Percentiles rank a stretch among this genome's conserved stretches.
Evolutionary conservation across 495 filamentous ascomycete species (phyloP).

Genomic region (Aspergillus heteromorphus): DNA sequence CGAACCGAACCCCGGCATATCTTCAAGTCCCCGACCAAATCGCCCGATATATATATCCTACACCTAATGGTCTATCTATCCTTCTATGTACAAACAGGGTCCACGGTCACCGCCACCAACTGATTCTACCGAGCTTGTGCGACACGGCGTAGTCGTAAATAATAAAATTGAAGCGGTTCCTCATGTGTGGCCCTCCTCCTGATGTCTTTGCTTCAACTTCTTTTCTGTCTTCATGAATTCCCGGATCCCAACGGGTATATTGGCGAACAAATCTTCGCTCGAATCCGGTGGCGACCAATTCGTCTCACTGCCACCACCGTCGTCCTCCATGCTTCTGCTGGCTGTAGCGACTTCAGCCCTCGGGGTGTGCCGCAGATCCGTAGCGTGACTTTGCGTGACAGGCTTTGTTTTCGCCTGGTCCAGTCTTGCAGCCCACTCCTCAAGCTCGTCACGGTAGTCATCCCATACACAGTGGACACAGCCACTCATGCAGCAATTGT

Average conservation of each 20-base stretch:
- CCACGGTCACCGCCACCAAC: no score
- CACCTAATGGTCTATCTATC: no score
- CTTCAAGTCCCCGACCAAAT: no score
- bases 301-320: constrained; percentile 66
- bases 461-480: constrained; percentile 99
- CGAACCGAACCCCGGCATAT: no score
- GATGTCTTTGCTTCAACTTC: constrained; percentile 71
- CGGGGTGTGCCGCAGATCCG: constrained; percentile 29
- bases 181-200: constrained; percentile 27
- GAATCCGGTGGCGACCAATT: constrained; percentile 50
- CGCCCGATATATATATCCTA: no score
- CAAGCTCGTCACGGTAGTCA: constrained; percentile 79
- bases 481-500: constrained; percentile 98
- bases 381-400: constrained; percentile 13
- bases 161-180: no score
- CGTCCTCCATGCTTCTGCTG: constrained; percentile 68
- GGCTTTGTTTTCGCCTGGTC: constrained; percentile 47
- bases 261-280: constrained; percentile 60
- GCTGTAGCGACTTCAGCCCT: constrained; percentile 35
- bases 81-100: no score
- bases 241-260: constrained; percentile 85
- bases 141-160: no score
- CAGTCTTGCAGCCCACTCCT: constrained; percentile 68
- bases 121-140: no score
- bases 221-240: constrained; percentile 99